Evolutionary conservation across 2,329 filamentous ascomycete genomes (phyloP).

Genomic region (Zymoseptoria ardabiliae): DNA sequence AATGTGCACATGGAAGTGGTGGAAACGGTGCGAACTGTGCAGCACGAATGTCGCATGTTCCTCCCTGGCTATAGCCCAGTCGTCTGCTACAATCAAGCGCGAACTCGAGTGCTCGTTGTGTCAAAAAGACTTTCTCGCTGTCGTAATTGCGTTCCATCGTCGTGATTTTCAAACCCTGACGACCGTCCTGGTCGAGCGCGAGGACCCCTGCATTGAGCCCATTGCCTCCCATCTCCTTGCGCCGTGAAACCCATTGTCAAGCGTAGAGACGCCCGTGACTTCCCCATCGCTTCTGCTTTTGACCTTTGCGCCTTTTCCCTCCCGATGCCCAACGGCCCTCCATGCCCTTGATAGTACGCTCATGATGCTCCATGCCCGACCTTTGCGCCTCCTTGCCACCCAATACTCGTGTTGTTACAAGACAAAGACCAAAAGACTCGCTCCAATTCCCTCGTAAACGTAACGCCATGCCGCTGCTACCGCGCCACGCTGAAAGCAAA

Average conservation of each 20-base stretch:
- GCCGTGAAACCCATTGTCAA: neutral
- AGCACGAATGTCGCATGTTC: neutral
- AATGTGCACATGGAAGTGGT: neutral
- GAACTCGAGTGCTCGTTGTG: constrained; percentile 5
- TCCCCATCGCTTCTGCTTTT: neutral
- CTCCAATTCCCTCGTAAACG: neutral
- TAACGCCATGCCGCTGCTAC: constrained; percentile 3
- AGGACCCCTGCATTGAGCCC: neutral
- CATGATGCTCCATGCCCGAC: neutral
- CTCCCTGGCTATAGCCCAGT: constrained; percentile 10
- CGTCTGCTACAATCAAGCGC: constrained; percentile 5
- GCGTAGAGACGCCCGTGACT: neutral
- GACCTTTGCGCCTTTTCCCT: neutral
- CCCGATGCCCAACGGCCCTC: neutral
- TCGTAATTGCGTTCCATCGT: neutral
- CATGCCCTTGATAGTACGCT: neutral
- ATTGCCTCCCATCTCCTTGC: neutral
- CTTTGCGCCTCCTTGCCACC: neutral
- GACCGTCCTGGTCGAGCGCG: neutral
- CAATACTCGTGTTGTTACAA: neutral
- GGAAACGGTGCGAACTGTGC: constrained; percentile 1
- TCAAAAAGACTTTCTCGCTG: neutral
- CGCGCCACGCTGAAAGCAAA: neutral
- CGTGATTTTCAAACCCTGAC: neutral
- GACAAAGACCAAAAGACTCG: neutral